phyloP scores from a whole-genome alignment of 2,329 filamentous ascomycete species.

The Claviceps paspali region DNA sequence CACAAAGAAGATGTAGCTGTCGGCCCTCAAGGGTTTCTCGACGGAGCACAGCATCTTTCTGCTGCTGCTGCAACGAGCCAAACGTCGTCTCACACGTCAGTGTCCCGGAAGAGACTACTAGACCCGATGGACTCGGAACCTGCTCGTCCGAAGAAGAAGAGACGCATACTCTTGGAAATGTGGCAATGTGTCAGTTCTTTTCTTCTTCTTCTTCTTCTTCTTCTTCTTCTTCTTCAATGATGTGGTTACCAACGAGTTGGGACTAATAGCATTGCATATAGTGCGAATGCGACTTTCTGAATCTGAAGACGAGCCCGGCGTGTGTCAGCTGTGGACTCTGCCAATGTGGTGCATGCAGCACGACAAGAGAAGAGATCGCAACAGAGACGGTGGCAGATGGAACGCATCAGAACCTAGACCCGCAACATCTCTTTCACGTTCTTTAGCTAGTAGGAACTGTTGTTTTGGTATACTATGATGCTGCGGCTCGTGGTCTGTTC shows the following conservation, averaged over 20 bases:
- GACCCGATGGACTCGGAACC: neutral
- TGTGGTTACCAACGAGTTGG: too few species aligned
- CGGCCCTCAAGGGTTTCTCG: neutral
- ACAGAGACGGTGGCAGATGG: neutral
- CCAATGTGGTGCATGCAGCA: neutral
- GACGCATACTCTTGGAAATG: neutral
- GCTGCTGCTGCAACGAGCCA: neutral
- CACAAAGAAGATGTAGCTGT: conserved; percentile 11
- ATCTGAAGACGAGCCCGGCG: neutral
- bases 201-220: too few species aligned
- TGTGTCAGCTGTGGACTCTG: neutral
- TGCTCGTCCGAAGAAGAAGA: neutral
- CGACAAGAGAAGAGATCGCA: neutral
- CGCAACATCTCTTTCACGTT: neutral
- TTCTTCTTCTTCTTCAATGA: too few species aligned
- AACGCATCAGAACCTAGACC: neutral
- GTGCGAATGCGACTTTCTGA: conserved; percentile 3
- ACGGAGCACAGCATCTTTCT: conserved; percentile 8
- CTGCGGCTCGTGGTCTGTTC: neutral
- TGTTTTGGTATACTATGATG: too few species aligned
- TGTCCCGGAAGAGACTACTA: conserved; percentile 1
- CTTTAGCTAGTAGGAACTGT: too few species aligned
- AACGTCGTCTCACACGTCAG: neutral
- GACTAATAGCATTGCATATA: neutral
- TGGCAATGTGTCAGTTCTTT: conserved; percentile 5